Evolutionary conservation across 345 rosid genomes (phyloP), one percentile per base, ranked within the genome.

Genomic region (Nasturtium officinale): DNA sequence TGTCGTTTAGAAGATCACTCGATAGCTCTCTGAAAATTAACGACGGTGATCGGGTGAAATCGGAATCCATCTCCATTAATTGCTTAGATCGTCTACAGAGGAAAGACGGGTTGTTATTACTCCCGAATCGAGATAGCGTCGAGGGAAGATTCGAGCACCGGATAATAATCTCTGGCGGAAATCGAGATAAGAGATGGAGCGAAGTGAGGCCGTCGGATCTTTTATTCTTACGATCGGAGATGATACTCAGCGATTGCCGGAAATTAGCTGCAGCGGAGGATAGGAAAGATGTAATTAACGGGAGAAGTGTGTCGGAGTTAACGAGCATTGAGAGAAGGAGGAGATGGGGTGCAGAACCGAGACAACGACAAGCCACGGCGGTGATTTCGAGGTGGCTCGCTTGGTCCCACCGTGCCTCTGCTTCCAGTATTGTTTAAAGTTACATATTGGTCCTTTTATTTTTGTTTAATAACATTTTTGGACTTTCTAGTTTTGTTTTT

Each of bases 301-400:
- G 77, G 57, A 85, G 96, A 82, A 89, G 96, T 57, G 83, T 87
- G 85, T 92, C 98, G 66, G 92, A 92, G 80, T 81, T 88, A 87
- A 90, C 90, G 55, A 84, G 88, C 0, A 16, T 85, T 23, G 74
- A 82, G 79, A 84, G 93, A 79, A 82, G 85, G 81, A 67, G 80
- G 66, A 66, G 79, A 46, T 76, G 81, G 63, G 77, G 62, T 38
- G 63, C 51, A 54, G 76, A 55, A 71, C 65, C 51, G 65, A 73
- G 71, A 66, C 80, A 58, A 79, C 82, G 83, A 75, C 73, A 77
- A 78, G 85, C 83, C 66, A 80, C 83, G 30, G 89, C 85, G 12
- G 69, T 82, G 64, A 79, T 83, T 21, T 79, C 82, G 74, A 79
- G 82, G 16, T 79, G 82, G 82, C 59, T 79, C 33, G 82, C 80